These are phyloP conservation scores for Lantana camara DNA, from an alignment of 257 asterid genomes.

Conservation along the genomic window DNA sequence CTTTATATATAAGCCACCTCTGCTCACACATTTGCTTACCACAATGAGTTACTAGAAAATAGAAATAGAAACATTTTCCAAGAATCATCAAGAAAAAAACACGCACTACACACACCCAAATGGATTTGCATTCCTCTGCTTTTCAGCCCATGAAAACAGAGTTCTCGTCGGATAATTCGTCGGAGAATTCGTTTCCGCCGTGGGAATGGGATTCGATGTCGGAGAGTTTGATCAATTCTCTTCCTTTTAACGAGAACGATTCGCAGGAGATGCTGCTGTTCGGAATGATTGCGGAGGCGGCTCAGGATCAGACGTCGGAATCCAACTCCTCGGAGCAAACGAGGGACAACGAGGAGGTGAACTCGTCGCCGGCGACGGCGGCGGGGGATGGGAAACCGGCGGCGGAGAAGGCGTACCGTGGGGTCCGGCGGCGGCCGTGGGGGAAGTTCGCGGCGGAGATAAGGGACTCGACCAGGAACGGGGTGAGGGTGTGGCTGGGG, in stretches of 20 bases:
- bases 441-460: slow-evolving; percentile 92
- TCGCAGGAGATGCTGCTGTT: slow-evolving; percentile 46
- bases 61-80: neutral
- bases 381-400: neutral
- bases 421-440: slow-evolving; percentile 85
- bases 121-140: slow-evolving; percentile 24
- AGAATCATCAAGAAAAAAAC: neutral
- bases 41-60: neutral
- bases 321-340: slow-evolving; percentile 36
- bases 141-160: slow-evolving; percentile 8
- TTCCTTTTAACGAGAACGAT: slow-evolving; percentile 52
- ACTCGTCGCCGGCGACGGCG: slow-evolving; percentile 31
- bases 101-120: slow-evolving; percentile 8
- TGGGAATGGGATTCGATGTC: slow-evolving; percentile 31
- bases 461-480: slow-evolving; percentile 81
- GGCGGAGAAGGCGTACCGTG: slow-evolving; percentile 53
- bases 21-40: slow-evolving; percentile 4
- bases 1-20: slow-evolving; percentile 13
- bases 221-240: neutral
- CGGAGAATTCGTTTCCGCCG: neutral
- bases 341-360: slow-evolving; percentile 47
- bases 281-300: slow-evolving; percentile 33
- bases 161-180: slow-evolving; percentile 28
- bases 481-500: slow-evolving; percentile 78
- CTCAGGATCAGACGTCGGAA: slow-evolving; percentile 40